Evolutionary conservation across 495 filamentous ascomycete species (phyloP).

Genomic region (Neurospora intermedia): DNA sequence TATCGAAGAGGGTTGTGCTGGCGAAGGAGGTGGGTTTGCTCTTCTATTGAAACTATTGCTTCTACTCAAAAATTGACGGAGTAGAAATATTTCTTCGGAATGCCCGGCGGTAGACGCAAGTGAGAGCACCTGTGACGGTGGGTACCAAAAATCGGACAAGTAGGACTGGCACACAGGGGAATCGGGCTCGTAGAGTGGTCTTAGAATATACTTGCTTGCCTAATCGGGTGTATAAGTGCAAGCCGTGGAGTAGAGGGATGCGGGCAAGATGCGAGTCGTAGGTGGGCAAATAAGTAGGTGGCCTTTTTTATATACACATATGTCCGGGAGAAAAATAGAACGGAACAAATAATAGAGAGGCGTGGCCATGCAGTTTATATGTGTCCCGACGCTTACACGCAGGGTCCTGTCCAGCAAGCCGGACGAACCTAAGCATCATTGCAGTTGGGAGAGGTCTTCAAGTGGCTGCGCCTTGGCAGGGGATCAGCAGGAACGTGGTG

Average conservation of each 20-base stretch:
- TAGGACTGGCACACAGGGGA: no score
- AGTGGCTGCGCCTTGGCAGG: slow-evolving; percentile 9
- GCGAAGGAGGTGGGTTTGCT: slow-evolving; percentile 6
- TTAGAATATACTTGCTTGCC: slow-evolving; percentile 47
- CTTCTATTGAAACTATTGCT: slow-evolving; percentile 12
- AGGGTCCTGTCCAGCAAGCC: not conserved
- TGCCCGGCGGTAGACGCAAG: slow-evolving; percentile 1
- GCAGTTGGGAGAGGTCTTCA: not conserved
- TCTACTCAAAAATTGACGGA: slow-evolving; percentile 13
- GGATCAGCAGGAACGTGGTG: not conserved
- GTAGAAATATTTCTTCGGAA: slow-evolving; percentile 6
- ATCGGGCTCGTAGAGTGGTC: slow-evolving; percentile 27
- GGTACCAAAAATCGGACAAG: not conserved
- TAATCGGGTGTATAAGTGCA: slow-evolving; percentile 11
- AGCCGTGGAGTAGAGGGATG: not conserved
- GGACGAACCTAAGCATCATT: not conserved
- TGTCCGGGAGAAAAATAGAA: not conserved
- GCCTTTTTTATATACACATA: not conserved
- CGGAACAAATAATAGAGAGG: not conserved
- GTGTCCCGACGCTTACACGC: not conserved
- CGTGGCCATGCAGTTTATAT: not conserved
- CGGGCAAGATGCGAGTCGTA: not conserved
- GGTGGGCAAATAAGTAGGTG: not conserved
- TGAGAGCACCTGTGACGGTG: slow-evolving; percentile 4
- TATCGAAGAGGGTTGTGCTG: not conserved